Conservation (phyloP, 495 filamentous ascomycete species). For the Tuber umbilicatum region DNA sequence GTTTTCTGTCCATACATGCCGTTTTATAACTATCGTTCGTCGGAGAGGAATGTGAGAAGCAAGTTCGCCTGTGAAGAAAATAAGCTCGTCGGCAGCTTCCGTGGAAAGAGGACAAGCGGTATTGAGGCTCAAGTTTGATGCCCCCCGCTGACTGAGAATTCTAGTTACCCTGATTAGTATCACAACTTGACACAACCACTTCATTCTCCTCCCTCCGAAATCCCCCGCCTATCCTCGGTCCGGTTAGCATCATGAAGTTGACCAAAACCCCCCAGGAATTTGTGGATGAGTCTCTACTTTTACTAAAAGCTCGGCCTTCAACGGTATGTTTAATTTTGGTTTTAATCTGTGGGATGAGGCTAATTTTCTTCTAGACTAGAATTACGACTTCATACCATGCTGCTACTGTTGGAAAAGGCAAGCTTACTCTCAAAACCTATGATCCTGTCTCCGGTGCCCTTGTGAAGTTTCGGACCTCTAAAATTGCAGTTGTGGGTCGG, state of each 20-base stretch:
- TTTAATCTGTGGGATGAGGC: background rate
- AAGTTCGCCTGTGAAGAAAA: background rate
- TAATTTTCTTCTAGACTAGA: conserved; percentile 31
- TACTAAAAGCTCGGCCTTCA: conserved; percentile 48
- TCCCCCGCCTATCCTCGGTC: background rate
- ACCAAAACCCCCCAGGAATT: conserved; percentile 53
- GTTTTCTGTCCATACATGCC: conserved; percentile 35
- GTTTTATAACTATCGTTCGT: background rate
- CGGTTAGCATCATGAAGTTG: conserved; percentile 46
- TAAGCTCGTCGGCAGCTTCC: background rate
- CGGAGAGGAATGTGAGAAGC: background rate
- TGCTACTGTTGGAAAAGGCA: conserved; percentile 49
- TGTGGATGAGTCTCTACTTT: conserved; percentile 48
- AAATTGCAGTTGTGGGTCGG: conserved; percentile 80
- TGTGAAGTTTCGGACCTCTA: conserved; percentile 85
- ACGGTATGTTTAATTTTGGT: conserved; percentile 44
- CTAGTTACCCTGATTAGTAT: background rate
- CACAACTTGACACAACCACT: background rate
- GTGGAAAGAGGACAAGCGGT: background rate
- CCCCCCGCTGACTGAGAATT: background rate
- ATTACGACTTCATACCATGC: conserved; percentile 39
- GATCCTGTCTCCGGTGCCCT: conserved; percentile 72
- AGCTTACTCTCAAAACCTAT: conserved; percentile 80
- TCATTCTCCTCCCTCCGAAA: conserved; percentile 3
- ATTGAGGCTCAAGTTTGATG: conserved; percentile 14